Evolutionary conservation across 345 rosid genomes (phyloP).

Genomic region (Gossypium rotundifolium): DNA sequence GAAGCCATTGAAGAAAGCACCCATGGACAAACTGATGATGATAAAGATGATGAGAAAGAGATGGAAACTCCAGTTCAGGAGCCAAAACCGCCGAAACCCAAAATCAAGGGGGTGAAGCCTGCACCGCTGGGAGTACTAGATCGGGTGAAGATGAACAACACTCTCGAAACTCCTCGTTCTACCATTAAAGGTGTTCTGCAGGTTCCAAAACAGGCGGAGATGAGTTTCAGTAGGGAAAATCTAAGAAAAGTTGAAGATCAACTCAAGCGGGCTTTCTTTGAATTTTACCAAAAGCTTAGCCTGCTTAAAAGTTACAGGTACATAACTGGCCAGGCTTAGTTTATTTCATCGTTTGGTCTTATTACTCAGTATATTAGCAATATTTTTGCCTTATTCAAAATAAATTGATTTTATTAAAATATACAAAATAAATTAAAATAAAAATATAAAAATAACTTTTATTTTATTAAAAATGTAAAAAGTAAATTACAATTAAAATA

Average conservation of each 20-base stretch:
- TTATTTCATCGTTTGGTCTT: background rate
- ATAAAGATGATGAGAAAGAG: slow-evolving; percentile 4
- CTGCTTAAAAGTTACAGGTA: slow-evolving; percentile 55
- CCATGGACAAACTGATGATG: slow-evolving; percentile 32
- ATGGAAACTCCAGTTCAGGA: background rate
- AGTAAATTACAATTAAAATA: no score
- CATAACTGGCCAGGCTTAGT: no score
- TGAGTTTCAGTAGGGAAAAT: slow-evolving; percentile 48
- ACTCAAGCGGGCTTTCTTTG: slow-evolving; percentile 49
- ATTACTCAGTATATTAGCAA: no score
- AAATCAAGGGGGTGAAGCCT: slow-evolving; percentile 22
- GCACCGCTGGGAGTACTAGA: slow-evolving; percentile 52
- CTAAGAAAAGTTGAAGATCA: slow-evolving; percentile 45
- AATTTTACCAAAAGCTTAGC: slow-evolving; percentile 64
- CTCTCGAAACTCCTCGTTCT: slow-evolving; percentile 51
- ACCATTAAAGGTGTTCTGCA: slow-evolving; percentile 47
- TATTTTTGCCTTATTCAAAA: no score
- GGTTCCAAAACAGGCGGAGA: slow-evolving; percentile 29
- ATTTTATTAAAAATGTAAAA: no score
- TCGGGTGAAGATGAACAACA: slow-evolving; percentile 41
- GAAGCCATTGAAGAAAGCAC: slow-evolving; percentile 47
- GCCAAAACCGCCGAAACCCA: background rate
- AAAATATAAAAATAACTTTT: no score
- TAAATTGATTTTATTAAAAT: no score
- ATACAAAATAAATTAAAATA: no score